Evolutionary conservation across 163 green algal genomes (phyloP).

Genomic region (Coccomyxa subellipsoidea): DNA sequence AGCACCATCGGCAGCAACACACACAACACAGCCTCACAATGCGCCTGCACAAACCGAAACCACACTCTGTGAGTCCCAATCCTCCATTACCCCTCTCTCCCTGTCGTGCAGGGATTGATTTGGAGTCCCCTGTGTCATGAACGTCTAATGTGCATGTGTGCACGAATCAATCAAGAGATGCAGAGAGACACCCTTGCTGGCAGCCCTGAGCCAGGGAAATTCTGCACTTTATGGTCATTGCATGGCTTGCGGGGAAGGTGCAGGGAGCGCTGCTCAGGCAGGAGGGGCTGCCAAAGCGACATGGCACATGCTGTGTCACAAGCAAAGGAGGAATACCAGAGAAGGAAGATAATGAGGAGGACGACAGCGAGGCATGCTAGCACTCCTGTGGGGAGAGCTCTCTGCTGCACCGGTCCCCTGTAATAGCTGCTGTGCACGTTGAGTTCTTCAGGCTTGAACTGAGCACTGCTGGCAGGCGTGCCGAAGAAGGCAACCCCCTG

Average conservation of each 20-base stretch:
- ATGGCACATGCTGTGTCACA: background rate
- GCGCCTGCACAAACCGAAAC: slow-evolving; percentile 18
- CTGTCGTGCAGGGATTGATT: too few species aligned
- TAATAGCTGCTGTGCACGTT: slow-evolving; percentile 14
- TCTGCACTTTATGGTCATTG: too few species aligned
- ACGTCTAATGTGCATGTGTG: too few species aligned
- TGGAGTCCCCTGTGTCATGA: too few species aligned
- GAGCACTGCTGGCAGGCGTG: background rate
- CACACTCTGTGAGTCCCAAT: too few species aligned
- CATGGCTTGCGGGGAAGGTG: too few species aligned
- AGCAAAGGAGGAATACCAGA: slow-evolving; percentile 5
- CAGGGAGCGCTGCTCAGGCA: too few species aligned
- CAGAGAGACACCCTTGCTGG: too few species aligned
- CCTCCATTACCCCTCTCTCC: too few species aligned
- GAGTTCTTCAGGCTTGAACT: slow-evolving; percentile 4
- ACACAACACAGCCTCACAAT: slow-evolving; percentile 16
- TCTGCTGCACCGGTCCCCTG: slow-evolving; percentile 16
- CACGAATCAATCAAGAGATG: too few species aligned
- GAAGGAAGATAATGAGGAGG: slow-evolving; percentile 22
- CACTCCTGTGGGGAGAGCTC: slow-evolving; percentile 12
- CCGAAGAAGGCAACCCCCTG: background rate
- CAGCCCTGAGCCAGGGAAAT: too few species aligned
- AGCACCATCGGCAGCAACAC: slow-evolving; percentile 23
- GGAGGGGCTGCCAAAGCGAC: too few species aligned
- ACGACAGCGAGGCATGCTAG: slow-evolving; percentile 3